A percentile compares a stretch with the other conserved stretches of the same genome.
Evolutionary conservation across 345 rosid genomes (phyloP).

Genomic region (Sisymbrium irio): DNA sequence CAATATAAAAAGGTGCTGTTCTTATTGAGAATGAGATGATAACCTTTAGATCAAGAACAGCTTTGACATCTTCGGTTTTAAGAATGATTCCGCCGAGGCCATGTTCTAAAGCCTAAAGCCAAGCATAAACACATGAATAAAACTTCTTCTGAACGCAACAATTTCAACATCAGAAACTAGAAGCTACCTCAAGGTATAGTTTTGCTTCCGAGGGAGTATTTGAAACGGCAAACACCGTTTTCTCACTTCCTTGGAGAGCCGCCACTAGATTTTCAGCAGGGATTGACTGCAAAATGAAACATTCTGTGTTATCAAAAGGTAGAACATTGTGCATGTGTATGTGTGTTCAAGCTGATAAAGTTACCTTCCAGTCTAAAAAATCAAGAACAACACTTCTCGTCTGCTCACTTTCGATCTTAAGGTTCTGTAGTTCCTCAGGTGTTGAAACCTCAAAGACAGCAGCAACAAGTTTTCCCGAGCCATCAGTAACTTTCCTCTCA

Average conservation of each 20-base stretch:
- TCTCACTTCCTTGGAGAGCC: constrained; percentile 69
- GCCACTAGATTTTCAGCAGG: constrained; percentile 91
- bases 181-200: constrained; percentile 66
- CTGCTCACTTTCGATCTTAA: constrained; percentile 47
- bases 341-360: background rate
- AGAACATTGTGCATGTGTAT: background rate
- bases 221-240: constrained; percentile 70
- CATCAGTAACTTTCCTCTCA: constrained; percentile 49
- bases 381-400: constrained; percentile 55
- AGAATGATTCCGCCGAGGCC: constrained; percentile 80
- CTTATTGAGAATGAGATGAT: background rate
- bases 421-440: constrained; percentile 54
- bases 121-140: background rate
- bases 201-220: constrained; percentile 61
- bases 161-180: background rate
- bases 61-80: constrained; percentile 54
- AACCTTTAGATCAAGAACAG: constrained; percentile 74
- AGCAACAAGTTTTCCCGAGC: constrained; percentile 47
- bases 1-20: constrained; percentile 6
- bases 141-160: background rate
- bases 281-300: constrained; percentile 49
- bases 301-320: background rate
- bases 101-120: constrained; percentile 71
- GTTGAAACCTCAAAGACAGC: constrained; percentile 52
- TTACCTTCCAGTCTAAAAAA: constrained; percentile 81